Percentiles rank a stretch among this genome's conserved stretches.
phyloP scores from a whole-genome alignment of 306 rosid genomes.

The Acacia confusa region DNA sequence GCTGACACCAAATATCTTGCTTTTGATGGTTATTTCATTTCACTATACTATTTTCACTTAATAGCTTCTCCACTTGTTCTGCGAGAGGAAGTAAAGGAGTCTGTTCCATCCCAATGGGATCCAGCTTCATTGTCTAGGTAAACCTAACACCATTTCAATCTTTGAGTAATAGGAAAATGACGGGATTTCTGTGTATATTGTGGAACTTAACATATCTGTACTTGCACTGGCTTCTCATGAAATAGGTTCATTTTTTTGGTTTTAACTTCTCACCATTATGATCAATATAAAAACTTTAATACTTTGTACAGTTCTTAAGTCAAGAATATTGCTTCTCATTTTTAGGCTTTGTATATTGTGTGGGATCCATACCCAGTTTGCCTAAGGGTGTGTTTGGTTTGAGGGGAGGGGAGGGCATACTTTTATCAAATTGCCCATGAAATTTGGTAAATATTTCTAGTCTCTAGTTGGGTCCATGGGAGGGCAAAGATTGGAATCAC shows the following conservation, averaged over 20 bases:
- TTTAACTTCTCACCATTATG: slow-evolving; percentile 9
- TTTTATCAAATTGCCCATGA: too few relatives aligned
- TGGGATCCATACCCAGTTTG: neutral
- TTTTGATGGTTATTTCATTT: slow-evolving; percentile 87
- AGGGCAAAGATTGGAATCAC: too few relatives aligned
- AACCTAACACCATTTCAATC: neutral
- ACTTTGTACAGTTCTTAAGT: neutral
- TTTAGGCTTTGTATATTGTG: neutral
- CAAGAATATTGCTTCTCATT: neutral
- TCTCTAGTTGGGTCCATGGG: too few relatives aligned
- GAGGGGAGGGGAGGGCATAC: too few relatives aligned
- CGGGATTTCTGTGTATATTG: neutral
- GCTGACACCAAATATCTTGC: slow-evolving; percentile 77
- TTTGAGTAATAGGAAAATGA: neutral
- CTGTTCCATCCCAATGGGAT: slow-evolving; percentile 95
- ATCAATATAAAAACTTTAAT: neutral
- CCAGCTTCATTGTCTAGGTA: slow-evolving; percentile 89
- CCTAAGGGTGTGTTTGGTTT: too few relatives aligned
- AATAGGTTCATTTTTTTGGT: slow-evolving; percentile 16
- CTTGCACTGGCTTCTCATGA: slow-evolving; percentile 14
- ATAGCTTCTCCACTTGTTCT: slow-evolving; percentile 68
- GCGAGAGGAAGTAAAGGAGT: slow-evolving; percentile 69
- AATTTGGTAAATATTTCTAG: too few relatives aligned
- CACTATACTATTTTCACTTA: slow-evolving; percentile 76
- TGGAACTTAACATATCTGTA: neutral